Conservation (phyloP, 2,329 filamentous ascomycete species). For the Annulohypoxylon truncatum region DNA sequence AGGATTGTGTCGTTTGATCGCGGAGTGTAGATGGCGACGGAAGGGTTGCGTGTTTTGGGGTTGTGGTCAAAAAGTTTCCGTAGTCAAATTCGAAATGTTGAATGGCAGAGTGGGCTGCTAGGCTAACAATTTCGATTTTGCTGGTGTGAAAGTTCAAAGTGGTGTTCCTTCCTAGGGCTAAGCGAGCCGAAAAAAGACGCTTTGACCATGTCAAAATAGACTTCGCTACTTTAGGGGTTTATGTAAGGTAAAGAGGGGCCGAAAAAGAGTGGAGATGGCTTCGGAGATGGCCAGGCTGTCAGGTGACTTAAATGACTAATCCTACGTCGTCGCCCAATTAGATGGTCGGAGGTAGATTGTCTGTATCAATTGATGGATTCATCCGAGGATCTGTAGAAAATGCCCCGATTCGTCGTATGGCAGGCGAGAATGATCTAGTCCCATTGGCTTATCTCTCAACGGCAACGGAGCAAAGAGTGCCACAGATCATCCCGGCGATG, state of each 20-base stretch:
- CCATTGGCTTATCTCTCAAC: slow-evolving; percentile 36
- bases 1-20: slow-evolving; percentile 32
- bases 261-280: background rate
- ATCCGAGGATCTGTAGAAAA: slow-evolving; percentile 21
- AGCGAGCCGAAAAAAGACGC: slow-evolving; percentile 35
- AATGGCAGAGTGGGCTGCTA: slow-evolving; percentile 28
- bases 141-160: slow-evolving; percentile 19
- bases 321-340: slow-evolving; percentile 14
- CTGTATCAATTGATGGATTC: background rate
- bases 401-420: slow-evolving; percentile 32
- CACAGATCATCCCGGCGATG: slow-evolving; percentile 24
- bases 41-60: slow-evolving; percentile 33
- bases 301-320: slow-evolving; percentile 34
- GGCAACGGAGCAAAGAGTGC: slow-evolving; percentile 14
- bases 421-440: slow-evolving; percentile 4
- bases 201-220: slow-evolving; percentile 22
- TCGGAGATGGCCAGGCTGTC: background rate
- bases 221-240: background rate
- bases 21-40: slow-evolving; percentile 36
- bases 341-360: background rate
- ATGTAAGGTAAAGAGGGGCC: slow-evolving; percentile 3
- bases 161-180: slow-evolving; percentile 38
- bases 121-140: slow-evolving; percentile 40
- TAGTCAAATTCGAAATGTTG: slow-evolving; percentile 26
- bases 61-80: slow-evolving; percentile 36